Percentiles rank a stretch among this genome's conserved stretches.
These are phyloP conservation scores for Mortierella sp. DNA, from an alignment of 371 early-diverging fungal genomes.

Conservation along the genomic window DNA sequence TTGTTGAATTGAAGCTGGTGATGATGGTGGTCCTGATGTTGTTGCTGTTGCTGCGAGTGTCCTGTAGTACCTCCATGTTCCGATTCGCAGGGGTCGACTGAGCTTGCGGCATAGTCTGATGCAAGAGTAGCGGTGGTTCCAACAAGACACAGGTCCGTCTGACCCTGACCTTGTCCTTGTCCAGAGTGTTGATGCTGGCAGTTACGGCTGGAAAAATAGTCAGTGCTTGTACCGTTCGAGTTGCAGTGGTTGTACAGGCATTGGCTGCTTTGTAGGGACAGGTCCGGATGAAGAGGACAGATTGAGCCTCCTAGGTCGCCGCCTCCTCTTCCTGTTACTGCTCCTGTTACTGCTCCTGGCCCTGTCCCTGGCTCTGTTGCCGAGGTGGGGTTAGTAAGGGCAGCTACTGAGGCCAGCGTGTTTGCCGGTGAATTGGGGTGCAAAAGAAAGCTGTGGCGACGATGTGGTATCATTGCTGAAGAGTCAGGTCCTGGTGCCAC, in stretches of 20 bases:
- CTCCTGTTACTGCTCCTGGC: not conserved
- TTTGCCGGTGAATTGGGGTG: not conserved
- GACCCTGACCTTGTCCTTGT: not conserved
- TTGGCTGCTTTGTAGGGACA: conserved; percentile 13
- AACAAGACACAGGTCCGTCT: not conserved
- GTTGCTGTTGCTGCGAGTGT: not conserved
- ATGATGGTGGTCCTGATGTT: not conserved
- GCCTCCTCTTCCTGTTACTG: not conserved
- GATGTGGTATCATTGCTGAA: not conserved
- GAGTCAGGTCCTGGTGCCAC: conserved; percentile 2
- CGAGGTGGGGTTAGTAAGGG: not conserved
- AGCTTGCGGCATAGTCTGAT: conserved; percentile 31
- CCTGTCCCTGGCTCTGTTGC: not conserved
- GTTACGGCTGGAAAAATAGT: conserved; percentile 24
- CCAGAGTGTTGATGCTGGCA: not conserved
- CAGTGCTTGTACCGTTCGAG: conserved; percentile 17
- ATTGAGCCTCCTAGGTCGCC: not conserved
- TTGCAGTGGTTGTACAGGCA: conserved; percentile 28
- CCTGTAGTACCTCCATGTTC: conserved; percentile 7
- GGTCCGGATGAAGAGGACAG: conserved; percentile 2
- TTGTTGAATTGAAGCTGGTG: not conserved
- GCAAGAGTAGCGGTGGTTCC: conserved; percentile 25
- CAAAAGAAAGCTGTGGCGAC: conserved; percentile 27
- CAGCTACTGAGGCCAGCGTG: not conserved
- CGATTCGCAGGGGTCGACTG: conserved; percentile 27